phyloP scores from a whole-genome alignment of 106 monocot species.

The Vanilla planifolia region DNA sequence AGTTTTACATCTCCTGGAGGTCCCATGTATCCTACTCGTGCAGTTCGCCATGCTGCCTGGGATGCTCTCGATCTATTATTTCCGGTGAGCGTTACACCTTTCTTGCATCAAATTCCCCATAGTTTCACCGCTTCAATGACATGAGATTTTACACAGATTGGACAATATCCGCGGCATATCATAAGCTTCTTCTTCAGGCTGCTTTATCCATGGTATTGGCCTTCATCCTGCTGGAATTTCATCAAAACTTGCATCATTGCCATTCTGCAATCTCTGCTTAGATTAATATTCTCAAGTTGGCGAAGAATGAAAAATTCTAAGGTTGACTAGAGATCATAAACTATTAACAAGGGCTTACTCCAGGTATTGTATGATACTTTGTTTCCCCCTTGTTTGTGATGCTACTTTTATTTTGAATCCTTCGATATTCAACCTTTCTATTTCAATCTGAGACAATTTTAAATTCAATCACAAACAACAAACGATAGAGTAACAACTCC shows the following conservation, averaged over 20 bases:
- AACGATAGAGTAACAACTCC: no score
- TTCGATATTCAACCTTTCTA: no score
- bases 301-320: conserved; percentile 42
- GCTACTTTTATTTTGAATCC: no score
- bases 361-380: no score
- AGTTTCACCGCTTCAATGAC: background rate
- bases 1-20: conserved; percentile 98
- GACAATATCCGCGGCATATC: conserved; percentile 74
- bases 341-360: no score
- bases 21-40: conserved; percentile 94
- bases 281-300: conserved; percentile 55
- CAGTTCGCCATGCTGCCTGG: conserved; percentile 97
- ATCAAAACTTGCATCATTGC: conserved; percentile 51
- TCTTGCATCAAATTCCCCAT: background rate
- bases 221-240: conserved; percentile 97
- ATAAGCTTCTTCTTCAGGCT: conserved; percentile 95
- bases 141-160: conserved; percentile 41
- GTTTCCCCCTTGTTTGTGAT: no score
- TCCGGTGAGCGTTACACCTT: conserved; percentile 44
- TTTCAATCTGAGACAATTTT: no score
- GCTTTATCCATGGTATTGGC: conserved; percentile 98
- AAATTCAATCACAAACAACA: no score
- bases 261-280: conserved; percentile 55
- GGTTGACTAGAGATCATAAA: background rate
- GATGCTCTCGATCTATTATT: conserved; percentile 76